Evolutionary conservation across 2,329 filamentous ascomycete species (phyloP).

Genomic region (Cryoendolithus antarcticus): DNA sequence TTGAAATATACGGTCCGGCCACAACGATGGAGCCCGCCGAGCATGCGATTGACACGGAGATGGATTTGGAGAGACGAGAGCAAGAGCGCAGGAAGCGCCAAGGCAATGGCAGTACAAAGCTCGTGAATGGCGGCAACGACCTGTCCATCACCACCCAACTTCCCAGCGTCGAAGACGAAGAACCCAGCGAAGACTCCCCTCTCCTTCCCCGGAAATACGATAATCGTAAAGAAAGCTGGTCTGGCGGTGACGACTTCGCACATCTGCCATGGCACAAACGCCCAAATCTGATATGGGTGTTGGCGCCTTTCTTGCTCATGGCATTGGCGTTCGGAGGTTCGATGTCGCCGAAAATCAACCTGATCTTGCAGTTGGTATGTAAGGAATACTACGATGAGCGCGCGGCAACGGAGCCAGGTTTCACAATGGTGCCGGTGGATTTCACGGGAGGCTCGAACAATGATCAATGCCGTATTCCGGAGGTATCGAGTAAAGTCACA

Average conservation of each 20-base stretch:
- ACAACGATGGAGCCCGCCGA: constrained; percentile 20
- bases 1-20: background rate
- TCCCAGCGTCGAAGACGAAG: background rate
- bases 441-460: constrained; percentile 56
- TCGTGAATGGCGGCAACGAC: constrained; percentile 12
- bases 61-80: constrained; percentile 16
- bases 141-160: background rate
- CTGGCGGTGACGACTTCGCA: constrained; percentile 40
- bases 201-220: constrained; percentile 10
- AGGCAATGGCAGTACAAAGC: constrained; percentile 9
- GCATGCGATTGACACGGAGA: constrained; percentile 20
- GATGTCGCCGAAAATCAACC: constrained; percentile 74
- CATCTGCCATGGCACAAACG: constrained; percentile 49
- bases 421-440: constrained; percentile 47
- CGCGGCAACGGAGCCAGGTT: constrained; percentile 44
- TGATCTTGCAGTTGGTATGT: constrained; percentile 77
- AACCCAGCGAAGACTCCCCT: constrained; percentile 15
- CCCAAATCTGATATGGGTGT: constrained; percentile 67
- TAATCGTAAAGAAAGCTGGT: constrained; percentile 14
- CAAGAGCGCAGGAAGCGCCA: constrained; percentile 8
- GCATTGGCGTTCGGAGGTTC: constrained; percentile 78
- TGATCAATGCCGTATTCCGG: constrained; percentile 62
- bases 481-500: constrained; percentile 65
- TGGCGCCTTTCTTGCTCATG: constrained; percentile 69
- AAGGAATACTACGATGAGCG: constrained; percentile 66